phyloP scores from a whole-genome alignment of 495 filamentous ascomycete genomes.

The Penicillium salamii region DNA sequence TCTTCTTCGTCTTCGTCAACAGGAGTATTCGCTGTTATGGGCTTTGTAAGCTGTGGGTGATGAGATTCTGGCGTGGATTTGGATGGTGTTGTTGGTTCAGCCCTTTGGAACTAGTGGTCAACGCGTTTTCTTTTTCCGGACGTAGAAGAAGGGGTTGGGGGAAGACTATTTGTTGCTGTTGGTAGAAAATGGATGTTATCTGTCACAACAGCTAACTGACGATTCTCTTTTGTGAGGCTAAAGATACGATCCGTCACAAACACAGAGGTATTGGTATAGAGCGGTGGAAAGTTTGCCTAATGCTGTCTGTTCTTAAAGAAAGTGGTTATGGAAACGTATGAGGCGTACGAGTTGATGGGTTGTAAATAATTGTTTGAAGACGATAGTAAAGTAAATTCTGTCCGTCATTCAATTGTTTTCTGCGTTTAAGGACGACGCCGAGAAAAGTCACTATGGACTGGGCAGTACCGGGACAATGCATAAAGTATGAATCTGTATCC shows the following conservation, averaged over 20 bases:
- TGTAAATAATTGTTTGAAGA: conserved; percentile 14
- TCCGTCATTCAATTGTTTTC: conserved; percentile 9
- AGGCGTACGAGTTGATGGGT: conserved; percentile 3
- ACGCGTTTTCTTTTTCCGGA: conserved; percentile 8
- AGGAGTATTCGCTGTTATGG: too few relatives aligned
- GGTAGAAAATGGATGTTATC: conserved; percentile 20
- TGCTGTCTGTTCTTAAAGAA: conserved; percentile 16
- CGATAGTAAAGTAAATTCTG: conserved; percentile 12
- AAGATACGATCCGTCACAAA: conserved; percentile 15
- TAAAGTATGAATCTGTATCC: conserved; percentile 12
- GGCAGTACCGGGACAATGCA: conserved; percentile 14
- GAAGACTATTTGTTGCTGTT: not conserved
- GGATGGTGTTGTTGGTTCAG: not conserved
- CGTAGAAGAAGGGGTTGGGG: conserved; percentile 6
- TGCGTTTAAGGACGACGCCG: conserved; percentile 4
- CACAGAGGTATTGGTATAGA: not conserved
- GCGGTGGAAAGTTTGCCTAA: conserved; percentile 12
- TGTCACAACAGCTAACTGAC: conserved; percentile 11
- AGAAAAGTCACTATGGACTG: conserved; percentile 9
- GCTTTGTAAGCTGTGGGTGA: too few relatives aligned
- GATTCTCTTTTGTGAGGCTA: conserved; percentile 15
- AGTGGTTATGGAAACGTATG: conserved; percentile 13
- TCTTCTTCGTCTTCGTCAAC: too few relatives aligned
- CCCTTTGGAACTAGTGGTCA: conserved; percentile 7
- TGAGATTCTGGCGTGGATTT: not conserved